These are phyloP conservation scores for Cucurbita maxima DNA, from an alignment of 306 rosid genomes.

Conservation along the genomic window DNA sequence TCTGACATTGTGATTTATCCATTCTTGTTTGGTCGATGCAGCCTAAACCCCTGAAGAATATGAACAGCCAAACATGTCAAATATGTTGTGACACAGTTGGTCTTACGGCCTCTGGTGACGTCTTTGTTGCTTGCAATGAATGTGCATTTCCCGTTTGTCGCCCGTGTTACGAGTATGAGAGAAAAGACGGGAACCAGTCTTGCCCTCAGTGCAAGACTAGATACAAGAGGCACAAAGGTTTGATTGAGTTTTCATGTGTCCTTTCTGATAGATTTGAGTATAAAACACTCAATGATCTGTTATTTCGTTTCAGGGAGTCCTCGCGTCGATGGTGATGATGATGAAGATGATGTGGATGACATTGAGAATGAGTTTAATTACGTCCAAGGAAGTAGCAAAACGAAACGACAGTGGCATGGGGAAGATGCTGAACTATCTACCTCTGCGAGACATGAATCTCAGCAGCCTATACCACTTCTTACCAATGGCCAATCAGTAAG, in stretches of 20 bases:
- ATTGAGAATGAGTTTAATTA: constrained; percentile 77
- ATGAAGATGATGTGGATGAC: constrained; percentile 82
- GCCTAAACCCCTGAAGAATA: constrained; percentile 68
- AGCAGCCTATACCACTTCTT: constrained; percentile 79
- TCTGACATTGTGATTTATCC: constrained; percentile 9
- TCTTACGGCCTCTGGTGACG: constrained; percentile 55
- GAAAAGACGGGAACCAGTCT: constrained; percentile 83
- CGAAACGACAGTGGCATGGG: constrained; percentile 63
- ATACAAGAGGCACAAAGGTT: constrained; percentile 86
- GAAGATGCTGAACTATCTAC: constrained; percentile 73
- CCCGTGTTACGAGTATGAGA: constrained; percentile 85
- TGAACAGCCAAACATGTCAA: constrained; percentile 80
- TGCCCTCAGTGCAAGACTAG: constrained; percentile 99
- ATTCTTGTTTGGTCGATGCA: constrained; percentile 17
- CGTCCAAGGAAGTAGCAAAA: constrained; percentile 34
- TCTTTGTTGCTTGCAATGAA: constrained; percentile 93
- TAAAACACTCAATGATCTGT: neutral
- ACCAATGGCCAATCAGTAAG: constrained; percentile 71
- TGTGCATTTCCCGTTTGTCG: constrained; percentile 96
- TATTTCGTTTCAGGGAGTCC: constrained; percentile 61
- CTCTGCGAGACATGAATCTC: constrained; percentile 78
- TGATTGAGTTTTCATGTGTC: neutral
- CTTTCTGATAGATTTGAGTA: neutral
- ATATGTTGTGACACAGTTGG: constrained; percentile 87
- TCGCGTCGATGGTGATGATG: constrained; percentile 92